Evolutionary conservation across 805 yeast genomes (phyloP).

Genomic region (Metschnikowia bowlesiae): DNA sequence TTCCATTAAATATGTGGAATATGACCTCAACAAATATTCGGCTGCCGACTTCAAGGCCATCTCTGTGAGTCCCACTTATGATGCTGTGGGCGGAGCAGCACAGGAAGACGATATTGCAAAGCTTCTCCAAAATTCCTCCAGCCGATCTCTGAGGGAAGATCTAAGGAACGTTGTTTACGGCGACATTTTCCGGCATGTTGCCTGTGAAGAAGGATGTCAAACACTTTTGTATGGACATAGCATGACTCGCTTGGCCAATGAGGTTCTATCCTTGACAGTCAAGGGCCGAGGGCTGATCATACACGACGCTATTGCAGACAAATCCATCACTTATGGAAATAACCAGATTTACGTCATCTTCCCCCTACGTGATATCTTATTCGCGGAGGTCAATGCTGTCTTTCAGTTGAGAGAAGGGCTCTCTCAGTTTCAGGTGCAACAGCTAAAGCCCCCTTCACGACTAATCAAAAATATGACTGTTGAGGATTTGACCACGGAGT

Average conservation of each 20-base stretch:
- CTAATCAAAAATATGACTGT: conserved; percentile 73
- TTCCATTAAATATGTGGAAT: conserved; percentile 32
- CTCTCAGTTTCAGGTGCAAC: conserved; percentile 21
- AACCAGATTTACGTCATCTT: conserved; percentile 45
- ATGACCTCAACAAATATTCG: conserved; percentile 41
- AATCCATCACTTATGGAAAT: conserved; percentile 24
- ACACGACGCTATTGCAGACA: conserved; percentile 48
- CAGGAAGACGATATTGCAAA: conserved; percentile 16
- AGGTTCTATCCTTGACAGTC: conserved; percentile 71
- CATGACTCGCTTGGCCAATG: conserved; percentile 80
- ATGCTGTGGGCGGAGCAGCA: conserved; percentile 6
- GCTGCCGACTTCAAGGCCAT: conserved; percentile 19
- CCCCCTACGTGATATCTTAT: conserved; percentile 74
- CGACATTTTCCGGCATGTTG: conserved; percentile 45
- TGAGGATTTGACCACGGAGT: conserved; percentile 69
- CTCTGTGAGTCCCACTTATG: conserved; percentile 12
- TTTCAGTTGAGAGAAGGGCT: conserved; percentile 36
- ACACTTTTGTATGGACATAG: conserved; percentile 70
- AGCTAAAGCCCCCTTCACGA: conserved; percentile 23
- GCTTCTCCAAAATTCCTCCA: conserved; percentile 37
- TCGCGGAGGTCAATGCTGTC: conserved; percentile 62
- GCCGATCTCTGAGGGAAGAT: conserved; percentile 66
- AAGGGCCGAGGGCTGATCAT: conserved; percentile 81
- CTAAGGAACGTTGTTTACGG: conserved; percentile 44
- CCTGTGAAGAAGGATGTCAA: conserved; percentile 42